These are phyloP conservation scores for Neurospora sp. DNA, from an alignment of 495 filamentous ascomycete species.

Conservation along the genomic window DNA sequence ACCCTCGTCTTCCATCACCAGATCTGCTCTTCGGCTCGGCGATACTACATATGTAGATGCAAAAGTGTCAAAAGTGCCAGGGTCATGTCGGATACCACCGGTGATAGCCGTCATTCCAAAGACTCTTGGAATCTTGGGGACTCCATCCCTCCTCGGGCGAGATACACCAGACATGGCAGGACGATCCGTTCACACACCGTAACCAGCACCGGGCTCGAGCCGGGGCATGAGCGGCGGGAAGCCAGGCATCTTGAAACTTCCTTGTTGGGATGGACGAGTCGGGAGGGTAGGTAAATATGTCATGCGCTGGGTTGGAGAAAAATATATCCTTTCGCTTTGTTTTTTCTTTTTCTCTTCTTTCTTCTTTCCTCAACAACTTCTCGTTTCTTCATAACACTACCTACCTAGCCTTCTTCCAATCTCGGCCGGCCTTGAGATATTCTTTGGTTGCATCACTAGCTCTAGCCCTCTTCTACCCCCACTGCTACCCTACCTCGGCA, in stretches of 20 bases:
- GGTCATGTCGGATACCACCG: not conserved
- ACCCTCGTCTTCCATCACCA: not conserved
- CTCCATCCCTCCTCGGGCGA: not conserved
- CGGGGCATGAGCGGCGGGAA: not conserved
- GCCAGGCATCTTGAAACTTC: not conserved
- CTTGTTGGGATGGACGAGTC: not conserved
- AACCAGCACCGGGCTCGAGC: not conserved
- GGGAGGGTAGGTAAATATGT: not conserved
- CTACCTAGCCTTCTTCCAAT: not conserved
- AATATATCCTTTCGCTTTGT: not conserved
- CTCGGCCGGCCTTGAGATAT: not conserved
- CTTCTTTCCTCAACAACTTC: not conserved
- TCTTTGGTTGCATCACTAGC: not conserved
- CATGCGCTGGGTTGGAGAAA: not conserved
- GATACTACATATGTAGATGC: not conserved
- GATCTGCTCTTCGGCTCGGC: not conserved
- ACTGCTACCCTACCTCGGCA: not conserved
- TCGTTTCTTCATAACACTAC: not conserved
- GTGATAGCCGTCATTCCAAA: not conserved
- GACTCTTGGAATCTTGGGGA: not conserved
- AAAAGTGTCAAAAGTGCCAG: not conserved
- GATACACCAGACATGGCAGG: too few relatives aligned
- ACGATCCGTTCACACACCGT: not conserved
- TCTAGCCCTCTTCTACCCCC: not conserved
- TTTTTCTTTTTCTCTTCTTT: not conserved